Evolutionary conservation across 768 basidiomycete genomes (phyloP).

Genomic region (Termitomyces sp.): DNA sequence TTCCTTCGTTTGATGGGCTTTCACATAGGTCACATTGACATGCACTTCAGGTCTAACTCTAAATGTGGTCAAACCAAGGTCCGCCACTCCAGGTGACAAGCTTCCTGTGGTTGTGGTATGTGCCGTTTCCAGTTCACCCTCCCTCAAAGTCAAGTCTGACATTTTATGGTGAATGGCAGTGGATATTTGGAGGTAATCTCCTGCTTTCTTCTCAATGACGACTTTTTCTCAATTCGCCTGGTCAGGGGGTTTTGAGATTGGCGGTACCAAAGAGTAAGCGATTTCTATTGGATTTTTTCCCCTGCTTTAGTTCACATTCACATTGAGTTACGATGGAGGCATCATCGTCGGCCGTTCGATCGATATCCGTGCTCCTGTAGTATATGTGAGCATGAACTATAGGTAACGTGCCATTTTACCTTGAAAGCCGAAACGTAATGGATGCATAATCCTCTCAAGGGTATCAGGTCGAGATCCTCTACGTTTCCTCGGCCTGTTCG

Average conservation of each 20-base stretch:
- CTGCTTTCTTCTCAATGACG: not conserved
- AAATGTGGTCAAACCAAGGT: constrained; percentile 44
- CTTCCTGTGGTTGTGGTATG: constrained; percentile 52
- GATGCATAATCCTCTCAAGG: not conserved
- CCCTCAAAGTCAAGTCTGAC: not conserved
- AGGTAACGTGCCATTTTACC: constrained; percentile 15
- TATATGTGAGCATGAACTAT: constrained; percentile 56
- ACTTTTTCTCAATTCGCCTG: not conserved
- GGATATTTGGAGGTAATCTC: constrained; percentile 42
- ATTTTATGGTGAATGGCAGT: constrained; percentile 22
- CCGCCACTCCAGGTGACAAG: constrained; percentile 33
- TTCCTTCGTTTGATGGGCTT: not conserved
- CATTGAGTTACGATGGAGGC: constrained; percentile 36
- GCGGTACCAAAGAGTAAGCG: not conserved
- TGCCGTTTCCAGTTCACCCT: not conserved
- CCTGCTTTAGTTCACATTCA: not conserved
- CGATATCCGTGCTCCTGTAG: constrained; percentile 34
- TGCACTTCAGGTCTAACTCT: constrained; percentile 39
- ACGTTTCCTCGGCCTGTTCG: not conserved
- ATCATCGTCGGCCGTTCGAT: constrained; percentile 41
- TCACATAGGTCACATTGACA: not conserved
- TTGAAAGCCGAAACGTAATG: not conserved
- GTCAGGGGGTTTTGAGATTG: constrained; percentile 6
- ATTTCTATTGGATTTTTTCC: not conserved
- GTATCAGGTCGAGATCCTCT: not conserved